phyloP scores from a whole-genome alignment of 2,329 filamentous ascomycete genomes.

The Fusarium metavorans region DNA sequence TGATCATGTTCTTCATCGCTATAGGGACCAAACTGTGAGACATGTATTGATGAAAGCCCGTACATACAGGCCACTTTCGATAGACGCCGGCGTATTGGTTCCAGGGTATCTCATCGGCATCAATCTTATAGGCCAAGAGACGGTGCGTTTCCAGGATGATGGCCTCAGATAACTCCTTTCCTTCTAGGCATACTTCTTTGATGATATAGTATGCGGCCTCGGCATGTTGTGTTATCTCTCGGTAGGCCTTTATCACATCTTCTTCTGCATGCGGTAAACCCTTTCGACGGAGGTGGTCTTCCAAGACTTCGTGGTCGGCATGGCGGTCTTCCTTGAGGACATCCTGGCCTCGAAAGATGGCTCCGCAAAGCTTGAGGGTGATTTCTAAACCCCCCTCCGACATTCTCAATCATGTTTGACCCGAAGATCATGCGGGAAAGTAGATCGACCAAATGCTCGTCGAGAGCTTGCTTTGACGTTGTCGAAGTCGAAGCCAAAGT shows the following conservation, averaged over 20 bases:
- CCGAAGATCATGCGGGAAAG: neutral
- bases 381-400: neutral
- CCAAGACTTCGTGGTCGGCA: neutral
- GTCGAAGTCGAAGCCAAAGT: neutral
- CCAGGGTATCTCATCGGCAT: slow-evolving; percentile 11
- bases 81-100: slow-evolving; percentile 39
- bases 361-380: neutral
- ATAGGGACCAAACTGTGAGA: slow-evolving; percentile 18
- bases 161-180: slow-evolving; percentile 29
- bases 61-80: slow-evolving; percentile 34
- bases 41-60: slow-evolving; percentile 4
- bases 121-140: slow-evolving; percentile 27
- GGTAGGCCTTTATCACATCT: neutral
- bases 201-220: slow-evolving; percentile 29
- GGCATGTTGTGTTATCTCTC: slow-evolving; percentile 28
- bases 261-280: neutral
- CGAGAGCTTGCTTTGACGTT: neutral
- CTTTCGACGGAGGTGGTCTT: neutral
- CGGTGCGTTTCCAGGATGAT: slow-evolving; percentile 41
- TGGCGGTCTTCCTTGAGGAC: neutral
- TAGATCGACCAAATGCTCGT: neutral
- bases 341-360: neutral
- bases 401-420: neutral
- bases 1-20: slow-evolving; percentile 42
- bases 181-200: slow-evolving; percentile 5